phyloP scores from a whole-genome alignment of 1,284 basidiomycete species.

The Ustilago nuda region DNA sequence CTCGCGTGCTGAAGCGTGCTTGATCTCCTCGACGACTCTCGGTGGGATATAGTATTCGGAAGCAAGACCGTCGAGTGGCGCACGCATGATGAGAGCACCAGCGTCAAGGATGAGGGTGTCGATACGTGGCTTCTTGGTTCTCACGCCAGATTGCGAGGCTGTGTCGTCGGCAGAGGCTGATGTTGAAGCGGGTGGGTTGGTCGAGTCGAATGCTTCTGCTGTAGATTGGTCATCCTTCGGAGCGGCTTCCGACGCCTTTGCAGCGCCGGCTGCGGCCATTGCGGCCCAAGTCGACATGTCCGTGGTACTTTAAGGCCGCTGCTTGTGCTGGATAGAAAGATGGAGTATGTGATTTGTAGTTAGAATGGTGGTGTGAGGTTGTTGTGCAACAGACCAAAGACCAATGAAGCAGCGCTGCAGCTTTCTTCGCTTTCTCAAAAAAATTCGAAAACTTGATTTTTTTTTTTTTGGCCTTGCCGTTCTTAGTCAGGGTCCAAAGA shows the following conservation, averaged over 20 bases:
- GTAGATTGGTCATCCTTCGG: conserved; percentile 13
- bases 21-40: conserved; percentile 64
- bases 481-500: conserved; percentile 23
- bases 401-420: not conserved
- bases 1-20: conserved; percentile 62
- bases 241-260: conserved; percentile 26
- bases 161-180: conserved; percentile 14
- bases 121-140: conserved; percentile 52
- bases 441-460: conserved; percentile 14
- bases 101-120: conserved; percentile 66
- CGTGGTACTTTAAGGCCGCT: not conserved
- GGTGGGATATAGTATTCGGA: conserved; percentile 65
- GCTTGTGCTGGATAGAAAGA: not conserved
- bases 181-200: conserved; percentile 23
- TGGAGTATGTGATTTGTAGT: not conserved
- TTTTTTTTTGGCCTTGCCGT: not conserved
- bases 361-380: not conserved
- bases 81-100: conserved; percentile 64
- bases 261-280: conserved; percentile 37
- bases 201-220: conserved; percentile 6
- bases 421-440: conserved; percentile 9
- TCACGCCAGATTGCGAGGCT: conserved; percentile 18
- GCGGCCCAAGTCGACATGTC: conserved; percentile 47
- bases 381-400: not conserved
- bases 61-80: conserved; percentile 60